A percentile compares a stretch with the other conserved stretches of the same genome.
Evolutionary conservation across 2,329 filamentous ascomycete species (phyloP).

Genomic region (Xylaria polymorpha): DNA sequence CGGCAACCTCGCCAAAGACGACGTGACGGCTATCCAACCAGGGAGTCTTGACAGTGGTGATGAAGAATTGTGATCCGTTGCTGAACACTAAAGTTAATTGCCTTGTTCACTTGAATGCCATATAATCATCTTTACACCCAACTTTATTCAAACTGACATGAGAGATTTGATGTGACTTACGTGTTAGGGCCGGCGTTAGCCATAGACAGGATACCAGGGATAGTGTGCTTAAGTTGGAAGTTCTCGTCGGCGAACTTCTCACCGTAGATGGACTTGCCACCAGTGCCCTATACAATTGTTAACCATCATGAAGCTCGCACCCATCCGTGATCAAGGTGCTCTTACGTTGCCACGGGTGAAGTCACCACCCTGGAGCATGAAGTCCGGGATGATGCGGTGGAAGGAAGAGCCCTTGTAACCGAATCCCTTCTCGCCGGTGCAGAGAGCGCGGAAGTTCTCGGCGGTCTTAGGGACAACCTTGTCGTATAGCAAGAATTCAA

Average conservation of each 20-base stretch:
- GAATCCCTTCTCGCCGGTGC: constrained; percentile 82
- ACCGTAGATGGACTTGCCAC: constrained; percentile 94
- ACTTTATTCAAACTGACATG: not conserved
- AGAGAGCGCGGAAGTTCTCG: constrained; percentile 86
- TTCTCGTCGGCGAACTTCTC: constrained; percentile 96
- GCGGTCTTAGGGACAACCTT: constrained; percentile 88
- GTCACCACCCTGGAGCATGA: constrained; percentile 97
- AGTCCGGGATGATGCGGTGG: constrained; percentile 92
- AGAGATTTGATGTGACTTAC: constrained; percentile 58
- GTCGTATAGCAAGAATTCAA: constrained; percentile 91
- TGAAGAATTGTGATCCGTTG: constrained; percentile 98
- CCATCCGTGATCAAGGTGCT: constrained; percentile 38
- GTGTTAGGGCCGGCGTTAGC: constrained; percentile 97
- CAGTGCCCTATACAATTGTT: constrained; percentile 73
- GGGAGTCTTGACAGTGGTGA: constrained; percentile 90
- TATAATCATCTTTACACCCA: not conserved
- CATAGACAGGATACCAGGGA: constrained; percentile 88
- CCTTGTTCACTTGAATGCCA: not conserved
- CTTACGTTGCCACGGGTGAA: constrained; percentile 92
- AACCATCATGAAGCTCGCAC: constrained; percentile 7
- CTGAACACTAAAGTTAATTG: constrained; percentile 60
- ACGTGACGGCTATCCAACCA: constrained; percentile 88
- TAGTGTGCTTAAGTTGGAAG: constrained; percentile 79
- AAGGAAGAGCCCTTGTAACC: constrained; percentile 86
- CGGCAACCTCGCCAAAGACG: constrained; percentile 81